Base-by-base conservation (phyloP, 1,139 yeast species). In the Saccharomyces uvarum region DNA sequence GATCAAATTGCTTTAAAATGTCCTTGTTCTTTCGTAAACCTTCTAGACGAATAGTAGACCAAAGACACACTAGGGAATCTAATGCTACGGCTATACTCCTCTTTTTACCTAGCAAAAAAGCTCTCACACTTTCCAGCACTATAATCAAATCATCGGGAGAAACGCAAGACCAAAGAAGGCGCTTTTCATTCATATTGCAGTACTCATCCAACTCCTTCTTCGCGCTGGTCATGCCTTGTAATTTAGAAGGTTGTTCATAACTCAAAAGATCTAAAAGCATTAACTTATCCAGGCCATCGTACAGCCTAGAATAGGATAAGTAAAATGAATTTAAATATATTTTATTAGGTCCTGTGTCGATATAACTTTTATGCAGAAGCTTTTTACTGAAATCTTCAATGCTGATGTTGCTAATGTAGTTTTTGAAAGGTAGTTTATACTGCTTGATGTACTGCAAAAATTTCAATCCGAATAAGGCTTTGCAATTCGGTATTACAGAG, bases 401-500 rank as follows among this genome's bases (percentile, higher is more conserved):
- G 28, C 57, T 54, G 56, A 66, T 58, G 49, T 67, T 66, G 42
- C 62, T 66, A 32, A 68, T 60, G 49, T 59, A 68, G 3, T 51
- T 31, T n/a, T 57, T 59, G 51, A 64, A 62, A 7, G 54, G 47
- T 13, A 66, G 52, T 13, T 61, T 56, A 50, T 58, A 67, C 49
- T 61, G 63, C 11, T 53, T 51, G 26, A 65, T 52, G 31, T 69
- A 69, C 53, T 69, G 70, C 27, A 66, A 50, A 54, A 67, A 63
- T 53, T 70, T 70, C 42, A 69, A 52, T 2, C 69, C 70, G 49
- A 67, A 64, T 19, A 68, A 54, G 3, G 61, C 55, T 56, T 63
- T 65, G 26, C 54, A 57, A 4, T 55, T 50, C 7, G 67, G 61
- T 32, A 62, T 49, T 11, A 60, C 41, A 2, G 65, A 57, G 46